Percentiles rank a stretch among this genome's conserved stretches.
These are phyloP conservation scores for Cryphonectria nitschkei DNA, from an alignment of 2,329 filamentous ascomycete genomes.

Conservation along the genomic window DNA sequence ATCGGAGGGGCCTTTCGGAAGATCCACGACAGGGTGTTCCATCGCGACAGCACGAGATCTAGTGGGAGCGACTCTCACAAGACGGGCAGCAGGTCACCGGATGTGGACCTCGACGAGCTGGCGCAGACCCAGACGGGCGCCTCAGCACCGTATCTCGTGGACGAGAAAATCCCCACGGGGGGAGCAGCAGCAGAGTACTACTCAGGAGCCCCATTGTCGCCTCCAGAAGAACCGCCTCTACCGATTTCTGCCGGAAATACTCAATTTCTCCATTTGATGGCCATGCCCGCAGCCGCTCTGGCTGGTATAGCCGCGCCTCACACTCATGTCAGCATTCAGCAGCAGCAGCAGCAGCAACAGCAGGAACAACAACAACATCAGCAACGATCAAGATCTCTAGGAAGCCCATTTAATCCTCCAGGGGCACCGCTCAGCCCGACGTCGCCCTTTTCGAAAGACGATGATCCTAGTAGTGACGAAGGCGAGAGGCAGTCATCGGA, in stretches of 20 bases:
- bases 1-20: constrained; percentile 25
- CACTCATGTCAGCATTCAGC: constrained; percentile 10
- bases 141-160: constrained; percentile 28
- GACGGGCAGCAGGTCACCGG: constrained; percentile 17
- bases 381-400: constrained; percentile 11
- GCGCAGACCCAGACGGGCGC: constrained; percentile 21
- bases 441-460: constrained; percentile 20
- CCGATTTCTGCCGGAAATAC: constrained; percentile 13
- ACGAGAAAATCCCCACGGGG: constrained; percentile 30
- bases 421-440: constrained; percentile 27
- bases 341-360: constrained; percentile 1
- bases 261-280: constrained; percentile 25
- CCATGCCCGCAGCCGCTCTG: constrained; percentile 20
- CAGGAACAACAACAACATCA: not conserved
- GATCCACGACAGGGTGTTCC: constrained; percentile 28
- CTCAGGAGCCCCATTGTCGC: constrained; percentile 34
- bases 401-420: constrained; percentile 14
- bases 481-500: constrained; percentile 15
- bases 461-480: constrained; percentile 27
- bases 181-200: constrained; percentile 36
- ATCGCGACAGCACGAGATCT: constrained; percentile 31
- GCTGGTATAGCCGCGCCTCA: constrained; percentile 22
- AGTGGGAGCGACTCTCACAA: constrained; percentile 24
- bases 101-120: constrained; percentile 26
- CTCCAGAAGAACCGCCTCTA: constrained; percentile 27